Conservation (phyloP, 164 flowering plant genomes). For the Macadamia integrifolia region DNA sequence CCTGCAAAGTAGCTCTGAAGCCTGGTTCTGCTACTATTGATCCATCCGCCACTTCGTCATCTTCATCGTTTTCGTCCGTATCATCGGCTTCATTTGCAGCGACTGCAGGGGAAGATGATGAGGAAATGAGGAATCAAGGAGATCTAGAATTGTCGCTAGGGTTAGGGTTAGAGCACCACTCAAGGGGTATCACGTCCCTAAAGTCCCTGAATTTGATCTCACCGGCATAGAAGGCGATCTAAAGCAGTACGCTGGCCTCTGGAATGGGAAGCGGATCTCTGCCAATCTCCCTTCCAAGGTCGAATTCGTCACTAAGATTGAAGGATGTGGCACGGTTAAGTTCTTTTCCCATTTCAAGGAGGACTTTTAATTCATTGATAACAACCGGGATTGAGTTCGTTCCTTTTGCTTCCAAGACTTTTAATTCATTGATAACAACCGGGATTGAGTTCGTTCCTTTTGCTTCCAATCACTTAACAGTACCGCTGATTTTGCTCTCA, state of each 20-base stretch:
- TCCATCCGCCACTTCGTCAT: not conserved
- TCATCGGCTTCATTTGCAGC: not conserved
- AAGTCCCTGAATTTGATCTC: conserved; percentile 60
- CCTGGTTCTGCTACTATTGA: not conserved
- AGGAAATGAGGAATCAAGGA: not conserved
- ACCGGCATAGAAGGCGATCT: conserved; percentile 58
- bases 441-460: not conserved
- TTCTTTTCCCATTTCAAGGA: conserved; percentile 78
- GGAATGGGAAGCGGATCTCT: conserved; percentile 78
- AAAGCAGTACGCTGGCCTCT: conserved; percentile 63
- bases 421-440: conserved; percentile 29
- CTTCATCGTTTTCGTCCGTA: not conserved
- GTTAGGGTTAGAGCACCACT: conserved; percentile 72
- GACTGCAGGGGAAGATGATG: not conserved
- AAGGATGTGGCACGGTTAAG: conserved; percentile 56
- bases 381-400: not conserved
- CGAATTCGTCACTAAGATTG: conserved; percentile 40
- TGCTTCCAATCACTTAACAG: not conserved
- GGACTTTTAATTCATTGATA: conserved; percentile 53
- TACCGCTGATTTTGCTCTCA: not conserved
- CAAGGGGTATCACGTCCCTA: conserved; percentile 78
- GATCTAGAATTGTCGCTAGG: conserved; percentile 49
- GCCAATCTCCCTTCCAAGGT: conserved; percentile 81
- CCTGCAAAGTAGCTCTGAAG: not conserved
- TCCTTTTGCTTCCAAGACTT: conserved; percentile 33